phyloP scores from a whole-genome alignment of 257 asterid species.

The Salvia hispanica region DNA sequence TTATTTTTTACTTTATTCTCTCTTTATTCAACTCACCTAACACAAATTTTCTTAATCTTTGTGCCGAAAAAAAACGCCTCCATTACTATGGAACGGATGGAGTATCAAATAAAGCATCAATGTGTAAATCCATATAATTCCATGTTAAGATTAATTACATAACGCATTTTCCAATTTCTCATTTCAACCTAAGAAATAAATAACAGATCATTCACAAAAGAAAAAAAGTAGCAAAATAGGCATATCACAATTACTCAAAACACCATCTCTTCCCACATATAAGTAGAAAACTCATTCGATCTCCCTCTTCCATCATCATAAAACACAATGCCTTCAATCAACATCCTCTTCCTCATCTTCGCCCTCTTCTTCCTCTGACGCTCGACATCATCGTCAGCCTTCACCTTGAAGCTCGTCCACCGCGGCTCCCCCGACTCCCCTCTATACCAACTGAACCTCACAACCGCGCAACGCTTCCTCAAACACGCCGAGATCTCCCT shows the following conservation, averaged over 20 bases:
- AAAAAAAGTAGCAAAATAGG: neutral
- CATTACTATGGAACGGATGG: too few species aligned
- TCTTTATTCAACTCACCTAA: too few species aligned
- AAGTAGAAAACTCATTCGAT: neutral
- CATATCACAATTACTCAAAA: conserved; percentile 27
- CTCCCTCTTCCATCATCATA: too few species aligned
- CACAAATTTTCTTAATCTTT: too few species aligned
- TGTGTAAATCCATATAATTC: too few species aligned
- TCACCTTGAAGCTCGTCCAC: conserved; percentile 39
- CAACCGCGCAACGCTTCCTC: conserved; percentile 29
- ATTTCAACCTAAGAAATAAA: neutral
- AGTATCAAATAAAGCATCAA: too few species aligned
- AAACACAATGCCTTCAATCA: neutral
- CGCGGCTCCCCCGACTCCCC: conserved; percentile 41
- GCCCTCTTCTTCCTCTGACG: conserved; percentile 19
- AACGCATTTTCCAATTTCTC: neutral
- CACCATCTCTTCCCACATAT: neutral
- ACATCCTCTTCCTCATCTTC: conserved; percentile 4
- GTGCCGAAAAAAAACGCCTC: too few species aligned
- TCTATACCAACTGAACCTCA: too few species aligned
- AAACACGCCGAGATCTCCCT: conserved; percentile 23
- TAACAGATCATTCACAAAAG: neutral
- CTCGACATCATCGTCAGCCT: neutral
- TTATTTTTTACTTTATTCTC: too few species aligned
- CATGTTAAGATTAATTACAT: too few species aligned